Evolutionary conservation across 2,329 filamentous ascomycete species (phyloP), one percentile per base, ranked within the genome.

Genomic region (Cladosporium cucumerinum): DNA sequence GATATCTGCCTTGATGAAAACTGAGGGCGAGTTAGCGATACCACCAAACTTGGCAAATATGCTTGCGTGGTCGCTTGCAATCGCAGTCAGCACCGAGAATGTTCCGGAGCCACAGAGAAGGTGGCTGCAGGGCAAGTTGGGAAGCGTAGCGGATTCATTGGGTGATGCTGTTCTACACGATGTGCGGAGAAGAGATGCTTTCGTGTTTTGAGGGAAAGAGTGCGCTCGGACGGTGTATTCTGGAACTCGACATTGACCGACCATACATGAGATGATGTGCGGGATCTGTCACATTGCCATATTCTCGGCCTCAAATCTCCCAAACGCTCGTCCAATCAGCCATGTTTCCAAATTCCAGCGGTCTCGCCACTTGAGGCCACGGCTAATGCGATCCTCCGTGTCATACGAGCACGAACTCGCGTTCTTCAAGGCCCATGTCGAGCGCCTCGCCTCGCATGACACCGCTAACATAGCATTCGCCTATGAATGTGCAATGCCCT

Each of bases 391-490:
- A 46, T 12, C 39, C 39, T 5, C 12, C 16, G 5, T 18, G 5
- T 28, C 26, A 51, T 18, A 28, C 16, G 23, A 51, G 48, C 23
- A 25, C 10, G 16, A 51, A 51, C 12, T 51, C 48, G 23, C 48
- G 48, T 28, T 51, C 48, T 51, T 51, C 25, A 26, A 62, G 28
- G 25, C 64, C 64, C 66, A 72, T 70, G 34, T 55, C 61, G n/a
- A 73, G 58, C 10, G 67, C 69, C 66, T 75, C 72, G 5, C 73
- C 74, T 43, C 69, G 64, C 73, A 75, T 75, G n/a, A 74, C 66
- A 5, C 73, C 74, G 43, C 74, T 70, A 6, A 75, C 69, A 64
- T 74, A 75, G 1, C 71, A 73, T 61, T 76, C 72, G 14, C 73
- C 73, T 49, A 75, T 69, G 49, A 74, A 65, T n/a, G 67, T 67